These are phyloP conservation scores for Neurospora sp. DNA, from an alignment of 2,329 filamentous ascomycete genomes.

Conservation along the genomic window DNA sequence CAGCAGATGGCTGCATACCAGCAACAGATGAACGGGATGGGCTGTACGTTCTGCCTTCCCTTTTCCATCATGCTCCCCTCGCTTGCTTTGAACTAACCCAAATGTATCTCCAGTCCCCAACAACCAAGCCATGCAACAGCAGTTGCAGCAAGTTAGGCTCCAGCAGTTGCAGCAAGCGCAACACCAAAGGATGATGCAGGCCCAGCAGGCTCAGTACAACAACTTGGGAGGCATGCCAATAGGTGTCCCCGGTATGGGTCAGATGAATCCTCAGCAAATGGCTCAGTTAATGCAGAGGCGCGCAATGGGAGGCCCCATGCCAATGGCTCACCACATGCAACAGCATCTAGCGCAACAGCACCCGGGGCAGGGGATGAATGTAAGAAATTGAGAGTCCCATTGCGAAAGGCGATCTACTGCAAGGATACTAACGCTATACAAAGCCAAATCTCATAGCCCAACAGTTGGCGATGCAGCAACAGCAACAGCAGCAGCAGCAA, in stretches of 20 bases:
- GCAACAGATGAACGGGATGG: constrained; percentile 33
- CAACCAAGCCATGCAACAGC: constrained; percentile 26
- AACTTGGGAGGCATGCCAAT: constrained; percentile 47
- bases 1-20: constrained; percentile 46
- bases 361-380: constrained; percentile 17
- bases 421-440: constrained; percentile 11
- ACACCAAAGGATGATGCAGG: constrained; percentile 38
- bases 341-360: constrained; percentile 17
- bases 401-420: not conserved
- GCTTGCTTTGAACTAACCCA: constrained; percentile 9
- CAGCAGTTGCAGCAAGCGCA: constrained; percentile 44
- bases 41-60: constrained; percentile 20
- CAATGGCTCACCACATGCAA: constrained; percentile 14
- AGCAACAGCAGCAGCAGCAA: constrained; percentile 30
- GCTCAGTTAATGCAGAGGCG: constrained; percentile 24
- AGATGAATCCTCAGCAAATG: constrained; percentile 28
- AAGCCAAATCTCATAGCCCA: constrained; percentile 34
- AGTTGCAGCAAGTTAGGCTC: constrained; percentile 45
- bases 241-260: constrained; percentile 34
- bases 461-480: constrained; percentile 37
- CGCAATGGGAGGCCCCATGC: constrained; percentile 13
- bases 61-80: constrained; percentile 6
- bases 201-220: constrained; percentile 39
- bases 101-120: constrained; percentile 16
- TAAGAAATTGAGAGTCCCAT: constrained; percentile 11